Conservation (phyloP, 2,329 filamentous ascomycete species). For the Neocatenulostroma microsporum region DNA sequence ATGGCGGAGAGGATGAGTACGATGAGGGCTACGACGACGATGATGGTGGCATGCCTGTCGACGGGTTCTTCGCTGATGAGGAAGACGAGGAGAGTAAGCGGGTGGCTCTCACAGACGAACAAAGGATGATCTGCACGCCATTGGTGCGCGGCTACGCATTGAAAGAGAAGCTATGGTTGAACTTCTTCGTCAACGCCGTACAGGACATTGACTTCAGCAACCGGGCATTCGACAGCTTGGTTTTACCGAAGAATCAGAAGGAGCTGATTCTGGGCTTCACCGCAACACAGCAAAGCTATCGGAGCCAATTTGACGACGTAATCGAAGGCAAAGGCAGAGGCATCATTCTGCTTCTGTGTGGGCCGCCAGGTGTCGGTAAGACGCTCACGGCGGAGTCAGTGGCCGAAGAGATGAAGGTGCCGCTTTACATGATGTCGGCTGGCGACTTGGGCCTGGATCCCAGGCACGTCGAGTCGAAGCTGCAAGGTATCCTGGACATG, state of each 20-base stretch:
- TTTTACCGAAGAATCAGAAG: constrained; percentile 42
- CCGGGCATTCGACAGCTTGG: constrained; percentile 41
- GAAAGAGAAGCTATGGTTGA: constrained; percentile 37
- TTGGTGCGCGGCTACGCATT: constrained; percentile 31
- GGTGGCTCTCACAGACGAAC: constrained; percentile 20
- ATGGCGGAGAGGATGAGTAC: constrained; percentile 12
- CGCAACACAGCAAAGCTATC: constrained; percentile 34
- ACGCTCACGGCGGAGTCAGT: constrained; percentile 46
- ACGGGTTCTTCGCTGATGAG: constrained; percentile 25
- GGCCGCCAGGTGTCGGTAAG: constrained; percentile 47
- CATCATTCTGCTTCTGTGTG: constrained; percentile 45
- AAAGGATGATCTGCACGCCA: constrained; percentile 29
- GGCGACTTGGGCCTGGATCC: constrained; percentile 44
- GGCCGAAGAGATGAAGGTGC: constrained; percentile 45
- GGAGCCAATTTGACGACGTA: constrained; percentile 41
- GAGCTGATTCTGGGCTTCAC: constrained; percentile 42
- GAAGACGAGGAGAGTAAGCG: constrained; percentile 18
- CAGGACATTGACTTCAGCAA: constrained; percentile 39
- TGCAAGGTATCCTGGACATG: constrained; percentile 41
- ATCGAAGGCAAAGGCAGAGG: constrained; percentile 47
- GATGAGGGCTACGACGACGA: constrained; percentile 17
- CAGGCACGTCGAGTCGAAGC: constrained; percentile 35
- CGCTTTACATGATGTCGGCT: constrained; percentile 43
- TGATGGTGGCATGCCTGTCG: constrained; percentile 28
- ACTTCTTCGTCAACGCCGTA: constrained; percentile 34